Base-by-base conservation (phyloP, 2,329 filamentous ascomycete species). In the Aspergillus neoniger region DNA sequence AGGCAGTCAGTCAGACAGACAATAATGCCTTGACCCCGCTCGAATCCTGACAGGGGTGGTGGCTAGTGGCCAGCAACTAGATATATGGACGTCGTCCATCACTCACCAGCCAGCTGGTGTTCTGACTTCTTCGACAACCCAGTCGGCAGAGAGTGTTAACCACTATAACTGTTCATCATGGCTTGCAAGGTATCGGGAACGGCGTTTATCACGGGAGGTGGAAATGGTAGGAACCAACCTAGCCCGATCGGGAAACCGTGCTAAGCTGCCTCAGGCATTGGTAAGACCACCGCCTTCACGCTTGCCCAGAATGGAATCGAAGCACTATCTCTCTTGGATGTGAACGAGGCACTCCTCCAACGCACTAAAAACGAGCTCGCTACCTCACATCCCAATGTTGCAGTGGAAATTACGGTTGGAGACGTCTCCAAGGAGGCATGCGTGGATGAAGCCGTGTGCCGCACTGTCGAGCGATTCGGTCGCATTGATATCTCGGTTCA, bases 401-500 rank as follows among this genome's bases (percentile, higher is more conserved):
- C 78, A 2, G 67, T 83, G 7, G 68, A 81, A 30, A 59, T 70
- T 2, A 69, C 83, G 2, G 64, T 76, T 32, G 67, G 83, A 19
- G 80, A 86, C 66, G 82, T 86, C 5, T 72, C 76, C 14, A 71
- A 79, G 39, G 74, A 79, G 50, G 67, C 63, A 1, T 74, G 79
- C 17, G 78, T 86, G 6, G 75, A 79, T n/a, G 63, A 72, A 3
- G 79, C 76, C 19, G 70, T 86, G 7, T 70, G 72, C 1, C 68
- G 76, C 50, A 76, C 76, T 0, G 79, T 79, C 1, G 68, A 73
- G 14, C 68, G 74, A 51, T 86, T 86, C 68, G 83, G 83, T 8
- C 75, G 84, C 3, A 73, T 87, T 44, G 84, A 87, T 64, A 76
- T 84, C 38, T 83, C 82, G 0, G 77, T 86, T 53, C 86, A 86